Evolutionary conservation across 306 rosid genomes (phyloP), one percentile per base, ranked within the genome.

Genomic region (Potentilla sterilis): DNA sequence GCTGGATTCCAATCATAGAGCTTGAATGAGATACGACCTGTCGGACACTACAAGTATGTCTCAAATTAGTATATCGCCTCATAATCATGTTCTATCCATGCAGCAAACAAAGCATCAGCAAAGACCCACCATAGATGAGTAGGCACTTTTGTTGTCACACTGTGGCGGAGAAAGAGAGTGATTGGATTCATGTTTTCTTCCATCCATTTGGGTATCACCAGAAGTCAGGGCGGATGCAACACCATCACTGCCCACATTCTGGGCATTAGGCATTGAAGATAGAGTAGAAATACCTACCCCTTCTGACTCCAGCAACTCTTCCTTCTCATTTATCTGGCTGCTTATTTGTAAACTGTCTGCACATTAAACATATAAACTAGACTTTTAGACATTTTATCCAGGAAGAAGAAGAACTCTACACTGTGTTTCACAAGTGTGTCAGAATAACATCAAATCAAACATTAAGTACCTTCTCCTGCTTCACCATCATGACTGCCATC

Each of bases 1-100:
- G 99, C 99, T 34, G 99, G 99, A 81, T 96, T 96, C 99, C 99
- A 96, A 82, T 96, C 99, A 66, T 96, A 96, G 68, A 96, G 99
- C 90, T 96, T 96, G 83, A 96, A 96, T 34, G 99, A 96, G 78
- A 96, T 81, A 75, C 99, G 97, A 77, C 99, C 99, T 77, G 99
- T 92, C 37, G 96, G 97, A 78, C 99, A 96, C 99, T 96, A 83
- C 87, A 92, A 86, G 63, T 69, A 71, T 19, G 87, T 73, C 48
- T 77, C 65, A 72, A 87, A 82, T 89, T 82, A 87, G 87, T 40
- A 80, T 38, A 18, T 28, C 69, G 57, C 72, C 72, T 44, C 37
- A 12, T 7, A 32, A 52, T 69, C 57, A 62, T 43, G 12, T 40
- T 54, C 24, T 32, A 69, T 40, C 44, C 71, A 76, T 24, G 42